Evolutionary conservation across 441 rosid species (phyloP).

Genomic region (Syzygium malaccense): DNA sequence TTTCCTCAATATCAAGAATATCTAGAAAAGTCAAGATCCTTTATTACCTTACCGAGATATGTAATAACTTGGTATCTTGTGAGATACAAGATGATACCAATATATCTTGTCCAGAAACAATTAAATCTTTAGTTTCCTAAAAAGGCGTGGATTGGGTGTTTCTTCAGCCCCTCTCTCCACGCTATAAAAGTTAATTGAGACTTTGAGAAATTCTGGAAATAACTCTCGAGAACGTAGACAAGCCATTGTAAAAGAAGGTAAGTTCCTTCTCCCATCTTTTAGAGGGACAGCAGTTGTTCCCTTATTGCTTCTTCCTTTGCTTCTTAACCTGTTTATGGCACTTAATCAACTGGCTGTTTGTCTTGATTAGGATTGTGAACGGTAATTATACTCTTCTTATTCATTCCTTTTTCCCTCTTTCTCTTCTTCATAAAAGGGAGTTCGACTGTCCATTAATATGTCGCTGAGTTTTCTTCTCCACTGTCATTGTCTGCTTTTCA

Average conservation of each 20-base stretch:
- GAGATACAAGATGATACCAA: background rate
- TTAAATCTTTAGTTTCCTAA: background rate
- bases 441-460: background rate
- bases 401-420: background rate
- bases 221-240: background rate
- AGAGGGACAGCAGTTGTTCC: background rate
- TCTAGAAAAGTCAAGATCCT: background rate
- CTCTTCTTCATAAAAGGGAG: background rate
- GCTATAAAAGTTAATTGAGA: background rate
- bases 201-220: background rate
- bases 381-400: background rate
- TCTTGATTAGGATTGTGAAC: background rate
- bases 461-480: background rate
- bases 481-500: background rate
- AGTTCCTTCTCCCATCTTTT: background rate
- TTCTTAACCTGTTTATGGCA: background rate
- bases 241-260: background rate
- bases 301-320: background rate
- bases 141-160: background rate
- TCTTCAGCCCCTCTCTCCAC: background rate
- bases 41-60: background rate
- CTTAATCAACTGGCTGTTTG: background rate
- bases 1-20: background rate
- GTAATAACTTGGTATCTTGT: background rate
- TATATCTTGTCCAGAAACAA: background rate